phyloP scores from a whole-genome alignment of 2,329 filamentous ascomycete genomes.

The Venturia aucupariae region DNA sequence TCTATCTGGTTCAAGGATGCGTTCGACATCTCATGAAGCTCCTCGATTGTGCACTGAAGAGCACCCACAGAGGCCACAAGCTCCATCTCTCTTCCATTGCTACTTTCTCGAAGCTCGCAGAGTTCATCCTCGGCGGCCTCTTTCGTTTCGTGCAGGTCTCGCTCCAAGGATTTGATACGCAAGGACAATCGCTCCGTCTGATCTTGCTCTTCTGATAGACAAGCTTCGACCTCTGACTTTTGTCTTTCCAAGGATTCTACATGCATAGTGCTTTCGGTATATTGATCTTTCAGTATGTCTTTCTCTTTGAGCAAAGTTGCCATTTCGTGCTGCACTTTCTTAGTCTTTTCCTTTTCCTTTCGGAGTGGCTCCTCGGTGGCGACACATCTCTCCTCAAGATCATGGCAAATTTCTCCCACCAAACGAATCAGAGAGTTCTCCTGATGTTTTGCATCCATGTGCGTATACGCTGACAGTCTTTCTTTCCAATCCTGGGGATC shows the following conservation, averaged over 20 bases:
- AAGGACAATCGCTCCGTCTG: background rate
- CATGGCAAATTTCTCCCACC: slow-evolving; percentile 45
- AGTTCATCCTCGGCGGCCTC: background rate
- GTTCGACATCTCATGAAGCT: background rate
- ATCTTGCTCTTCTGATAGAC: background rate
- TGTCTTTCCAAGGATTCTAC: slow-evolving; percentile 5
- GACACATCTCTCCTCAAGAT: slow-evolving; percentile 48
- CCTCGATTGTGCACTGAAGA: background rate
- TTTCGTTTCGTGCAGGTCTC: background rate
- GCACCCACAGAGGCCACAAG: background rate
- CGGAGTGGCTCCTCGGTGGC: slow-evolving; percentile 46
- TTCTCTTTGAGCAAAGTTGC: background rate
- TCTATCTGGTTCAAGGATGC: background rate
- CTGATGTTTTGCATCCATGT: slow-evolving; percentile 33
- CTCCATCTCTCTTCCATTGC: slow-evolving; percentile 5
- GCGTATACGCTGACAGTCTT: slow-evolving; percentile 9
- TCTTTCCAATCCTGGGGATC: slow-evolving; percentile 1
- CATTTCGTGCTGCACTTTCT: slow-evolving; percentile 19
- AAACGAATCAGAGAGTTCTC: slow-evolving; percentile 39
- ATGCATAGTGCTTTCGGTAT: background rate
- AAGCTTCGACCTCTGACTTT: background rate
- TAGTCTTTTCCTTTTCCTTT: slow-evolving; percentile 31
- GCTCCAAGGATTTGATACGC: background rate
- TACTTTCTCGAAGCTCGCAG: background rate
- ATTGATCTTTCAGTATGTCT: background rate